A percentile compares a stretch with the other conserved stretches of the same genome.
Evolutionary conservation across 768 basidiomycete species (phyloP).

Genomic region (Pleurotus ostreatus): DNA sequence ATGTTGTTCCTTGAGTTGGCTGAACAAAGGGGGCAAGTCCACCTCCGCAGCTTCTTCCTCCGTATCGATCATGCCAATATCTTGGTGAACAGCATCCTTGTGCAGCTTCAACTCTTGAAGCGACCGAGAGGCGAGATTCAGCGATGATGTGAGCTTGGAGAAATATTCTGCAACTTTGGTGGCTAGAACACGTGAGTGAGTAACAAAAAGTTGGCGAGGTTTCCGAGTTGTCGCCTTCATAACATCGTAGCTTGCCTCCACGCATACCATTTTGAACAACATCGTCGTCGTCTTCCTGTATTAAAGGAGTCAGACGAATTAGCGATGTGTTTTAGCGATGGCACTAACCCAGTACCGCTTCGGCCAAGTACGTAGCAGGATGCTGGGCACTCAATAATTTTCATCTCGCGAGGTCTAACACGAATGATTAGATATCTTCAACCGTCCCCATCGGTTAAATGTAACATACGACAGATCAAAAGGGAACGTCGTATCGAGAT

Average conservation of each 20-base stretch:
- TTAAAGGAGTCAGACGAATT: not conserved
- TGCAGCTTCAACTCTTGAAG: slow-evolving; percentile 32
- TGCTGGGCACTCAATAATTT: slow-evolving; percentile 52
- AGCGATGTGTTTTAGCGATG: not conserved
- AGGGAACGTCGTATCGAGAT: slow-evolving; percentile 42
- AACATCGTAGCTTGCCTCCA: slow-evolving; percentile 52
- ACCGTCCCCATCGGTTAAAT: not conserved
- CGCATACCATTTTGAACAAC: slow-evolving; percentile 70
- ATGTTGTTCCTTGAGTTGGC: slow-evolving; percentile 51
- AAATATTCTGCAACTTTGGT: slow-evolving; percentile 72
- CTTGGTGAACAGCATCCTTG: slow-evolving; percentile 14
- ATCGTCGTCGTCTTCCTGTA: slow-evolving; percentile 72
- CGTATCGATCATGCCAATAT: slow-evolving; percentile 27
- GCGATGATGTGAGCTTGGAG: slow-evolving; percentile 41
- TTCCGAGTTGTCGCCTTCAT: slow-evolving; percentile 31
- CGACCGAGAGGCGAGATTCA: slow-evolving; percentile 30
- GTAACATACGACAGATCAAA: slow-evolving; percentile 40
- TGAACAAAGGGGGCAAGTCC: slow-evolving; percentile 50
- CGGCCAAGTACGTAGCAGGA: slow-evolving; percentile 68
- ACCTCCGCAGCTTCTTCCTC: slow-evolving; percentile 40
- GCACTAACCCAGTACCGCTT: slow-evolving; percentile 66
- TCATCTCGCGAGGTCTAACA: slow-evolving; percentile 41
- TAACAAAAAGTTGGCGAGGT: slow-evolving; percentile 70
- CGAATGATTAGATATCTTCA: not conserved
- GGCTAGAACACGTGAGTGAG: slow-evolving; percentile 62